Evolutionary conservation across 805 yeast species (phyloP).

Genomic region (Yarrowia sp.): DNA sequence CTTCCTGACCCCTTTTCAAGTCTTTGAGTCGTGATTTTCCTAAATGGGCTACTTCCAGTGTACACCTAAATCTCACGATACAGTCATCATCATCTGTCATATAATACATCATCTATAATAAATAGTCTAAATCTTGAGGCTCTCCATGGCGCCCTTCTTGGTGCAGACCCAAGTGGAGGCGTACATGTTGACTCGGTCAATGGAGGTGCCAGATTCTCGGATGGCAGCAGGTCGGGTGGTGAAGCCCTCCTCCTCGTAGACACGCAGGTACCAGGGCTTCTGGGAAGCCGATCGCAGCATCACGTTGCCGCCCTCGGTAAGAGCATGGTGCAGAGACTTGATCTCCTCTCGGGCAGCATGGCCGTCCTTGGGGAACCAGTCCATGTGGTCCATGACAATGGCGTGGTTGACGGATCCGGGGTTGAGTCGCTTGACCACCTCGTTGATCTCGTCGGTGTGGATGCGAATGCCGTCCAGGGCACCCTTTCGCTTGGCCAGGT

Average conservation of each 20-base stretch:
- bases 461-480: slow-evolving; percentile 75
- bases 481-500: slow-evolving; percentile 55
- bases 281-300: slow-evolving; percentile 76
- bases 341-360: slow-evolving; percentile 65
- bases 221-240: slow-evolving; percentile 72
- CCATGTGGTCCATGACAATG: slow-evolving; percentile 90
- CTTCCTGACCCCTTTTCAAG: no score
- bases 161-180: slow-evolving; percentile 89
- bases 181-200: slow-evolving; percentile 85
- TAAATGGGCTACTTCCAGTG: neutral
- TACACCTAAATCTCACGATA: neutral
- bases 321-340: slow-evolving; percentile 65
- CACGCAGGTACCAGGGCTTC: slow-evolving; percentile 77
- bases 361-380: slow-evolving; percentile 79
- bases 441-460: slow-evolving; percentile 80
- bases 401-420: slow-evolving; percentile 73
- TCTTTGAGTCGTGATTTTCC: no score
- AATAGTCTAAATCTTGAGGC: slow-evolving; percentile 38
- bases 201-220: slow-evolving; percentile 66
- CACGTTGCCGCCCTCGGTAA: slow-evolving; percentile 73
- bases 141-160: slow-evolving; percentile 50
- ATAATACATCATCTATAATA: slow-evolving; percentile 37
- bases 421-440: slow-evolving; percentile 71
- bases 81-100: neutral
- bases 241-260: slow-evolving; percentile 73